Evolutionary conservation across 306 rosid species (phyloP).

Genomic region (Acmispon strigosus): DNA sequence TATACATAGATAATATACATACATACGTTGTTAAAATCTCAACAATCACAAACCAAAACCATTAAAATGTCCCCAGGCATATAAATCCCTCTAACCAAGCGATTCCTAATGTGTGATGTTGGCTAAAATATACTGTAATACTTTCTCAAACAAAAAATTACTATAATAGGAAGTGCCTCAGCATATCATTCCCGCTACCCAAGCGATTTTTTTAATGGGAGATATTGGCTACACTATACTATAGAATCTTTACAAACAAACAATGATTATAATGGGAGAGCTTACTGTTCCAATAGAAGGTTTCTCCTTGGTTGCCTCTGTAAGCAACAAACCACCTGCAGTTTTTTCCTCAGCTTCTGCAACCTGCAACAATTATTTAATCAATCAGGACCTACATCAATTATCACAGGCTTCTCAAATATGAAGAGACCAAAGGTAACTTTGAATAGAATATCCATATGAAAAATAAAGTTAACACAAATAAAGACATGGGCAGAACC

Average conservation of each 20-base stretch:
- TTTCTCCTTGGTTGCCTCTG: constrained; percentile 75
- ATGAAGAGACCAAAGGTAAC: neutral
- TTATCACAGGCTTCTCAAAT: neutral
- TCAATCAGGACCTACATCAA: neutral
- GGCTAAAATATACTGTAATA: too few relatives aligned
- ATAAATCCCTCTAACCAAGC: too few relatives aligned
- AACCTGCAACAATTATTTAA: constrained; percentile 35
- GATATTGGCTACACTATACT: neutral
- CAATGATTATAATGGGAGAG: neutral
- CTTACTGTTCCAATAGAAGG: constrained; percentile 77
- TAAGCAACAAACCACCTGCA: constrained; percentile 72
- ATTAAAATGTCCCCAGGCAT: too few relatives aligned
- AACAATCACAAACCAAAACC: too few relatives aligned
- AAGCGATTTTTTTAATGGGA: neutral
- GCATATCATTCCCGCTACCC: neutral
- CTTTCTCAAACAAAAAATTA: too few relatives aligned
- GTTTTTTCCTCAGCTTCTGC: constrained; percentile 78
- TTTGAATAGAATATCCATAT: neutral
- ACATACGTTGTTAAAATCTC: too few relatives aligned
- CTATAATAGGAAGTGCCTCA: neutral
- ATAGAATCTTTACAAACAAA: neutral
- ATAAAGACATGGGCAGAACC: neutral
- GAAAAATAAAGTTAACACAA: neutral
- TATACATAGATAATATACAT: too few relatives aligned
- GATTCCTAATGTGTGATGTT: too few relatives aligned